Evolutionary conservation across 148 eudicot species (phyloP).

Genomic region (Chenopodium berlandieri): DNA sequence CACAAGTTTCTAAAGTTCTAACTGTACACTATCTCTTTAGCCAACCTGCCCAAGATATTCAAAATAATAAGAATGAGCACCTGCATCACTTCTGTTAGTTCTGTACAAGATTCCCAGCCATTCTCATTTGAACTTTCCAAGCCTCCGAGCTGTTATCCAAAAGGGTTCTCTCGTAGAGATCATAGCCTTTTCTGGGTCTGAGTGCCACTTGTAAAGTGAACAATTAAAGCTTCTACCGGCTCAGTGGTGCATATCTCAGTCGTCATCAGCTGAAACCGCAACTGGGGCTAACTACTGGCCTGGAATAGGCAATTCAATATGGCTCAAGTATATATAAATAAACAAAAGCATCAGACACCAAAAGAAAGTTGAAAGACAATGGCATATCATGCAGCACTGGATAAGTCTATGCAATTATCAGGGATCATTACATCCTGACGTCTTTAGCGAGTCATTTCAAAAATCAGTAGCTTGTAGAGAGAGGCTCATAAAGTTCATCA

Average conservation of each 20-base stretch:
- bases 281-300: slow-evolving; percentile 7
- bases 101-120: slow-evolving; percentile 24
- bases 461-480: neutral
- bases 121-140: slow-evolving; percentile 10
- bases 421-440: neutral
- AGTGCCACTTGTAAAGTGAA: neutral
- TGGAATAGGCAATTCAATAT: slow-evolving; percentile 9
- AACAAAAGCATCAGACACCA: neutral
- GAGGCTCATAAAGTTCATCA: neutral
- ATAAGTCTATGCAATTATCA: neutral
- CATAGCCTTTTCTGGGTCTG: slow-evolving; percentile 1
- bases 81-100: slow-evolving; percentile 17
- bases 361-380: neutral
- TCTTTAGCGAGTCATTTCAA: neutral
- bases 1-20: slow-evolving; percentile 11
- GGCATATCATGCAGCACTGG: neutral
- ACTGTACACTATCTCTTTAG: slow-evolving; percentile 32
- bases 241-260: neutral
- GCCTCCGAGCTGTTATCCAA: slow-evolving; percentile 1
- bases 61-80: slow-evolving; percentile 5
- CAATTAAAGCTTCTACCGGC: neutral
- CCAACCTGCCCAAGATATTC: slow-evolving; percentile 14
- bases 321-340: neutral
- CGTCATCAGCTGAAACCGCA: neutral
- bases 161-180: neutral